Percentiles rank a stretch among this genome's conserved stretches.
Conservation (phyloP, 495 filamentous ascomycete genomes). For the Tuber aestivum region DNA sequence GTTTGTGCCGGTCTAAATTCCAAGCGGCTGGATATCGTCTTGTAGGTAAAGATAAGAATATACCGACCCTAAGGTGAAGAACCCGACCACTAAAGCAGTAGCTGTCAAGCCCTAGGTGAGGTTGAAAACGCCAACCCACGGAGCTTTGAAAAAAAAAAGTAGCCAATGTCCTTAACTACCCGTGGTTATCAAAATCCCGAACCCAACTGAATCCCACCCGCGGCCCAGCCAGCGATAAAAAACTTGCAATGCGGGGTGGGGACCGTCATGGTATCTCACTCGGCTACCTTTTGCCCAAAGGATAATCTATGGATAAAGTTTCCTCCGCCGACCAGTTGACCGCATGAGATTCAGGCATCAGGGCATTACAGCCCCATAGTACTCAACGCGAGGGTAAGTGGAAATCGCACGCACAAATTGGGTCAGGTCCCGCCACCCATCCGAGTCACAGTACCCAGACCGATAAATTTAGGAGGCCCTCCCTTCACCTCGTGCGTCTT, state of each 20-base stretch:
- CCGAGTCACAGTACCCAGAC: neutral
- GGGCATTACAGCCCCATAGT: neutral
- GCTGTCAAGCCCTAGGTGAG: too few relatives aligned
- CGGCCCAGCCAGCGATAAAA: too few relatives aligned
- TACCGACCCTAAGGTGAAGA: too few relatives aligned
- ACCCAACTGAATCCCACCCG: too few relatives aligned
- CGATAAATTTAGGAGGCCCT: neutral
- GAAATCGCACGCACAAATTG: neutral
- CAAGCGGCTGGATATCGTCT: too few relatives aligned
- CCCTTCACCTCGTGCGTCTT: neutral
- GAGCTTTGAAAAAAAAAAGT: too few relatives aligned
- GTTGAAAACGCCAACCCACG: too few relatives aligned
- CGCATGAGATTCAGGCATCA: neutral
- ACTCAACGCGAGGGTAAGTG: neutral
- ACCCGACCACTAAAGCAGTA: too few relatives aligned
- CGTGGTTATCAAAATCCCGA: too few relatives aligned
- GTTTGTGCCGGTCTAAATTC: too few relatives aligned
- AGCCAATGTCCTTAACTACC: too few relatives aligned
- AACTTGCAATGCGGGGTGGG: neutral
- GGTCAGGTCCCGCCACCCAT: neutral
- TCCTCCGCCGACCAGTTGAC: neutral
- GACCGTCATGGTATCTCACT: neutral
- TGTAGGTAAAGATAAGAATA: too few relatives aligned
- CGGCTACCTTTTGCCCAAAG: neutral
- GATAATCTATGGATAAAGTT: neutral